Conservation (phyloP, 2,329 filamentous ascomycete species). For the Aspergillus alliaceus region DNA sequence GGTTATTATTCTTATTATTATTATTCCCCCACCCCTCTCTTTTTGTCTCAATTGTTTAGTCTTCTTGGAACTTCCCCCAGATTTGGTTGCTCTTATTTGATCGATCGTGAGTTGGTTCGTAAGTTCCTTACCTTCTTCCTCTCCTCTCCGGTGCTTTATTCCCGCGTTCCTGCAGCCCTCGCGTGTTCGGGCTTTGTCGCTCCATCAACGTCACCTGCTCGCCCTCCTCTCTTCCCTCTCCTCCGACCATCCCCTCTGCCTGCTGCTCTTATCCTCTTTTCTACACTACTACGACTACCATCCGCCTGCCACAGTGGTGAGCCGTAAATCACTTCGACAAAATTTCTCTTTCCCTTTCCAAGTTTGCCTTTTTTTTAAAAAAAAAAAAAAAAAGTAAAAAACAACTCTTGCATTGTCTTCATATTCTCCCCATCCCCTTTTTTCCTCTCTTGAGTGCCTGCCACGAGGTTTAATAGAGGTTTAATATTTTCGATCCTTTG, state of each 20-base stretch:
- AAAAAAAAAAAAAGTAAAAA: no score
- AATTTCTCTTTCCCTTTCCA: slow-evolving; percentile 19
- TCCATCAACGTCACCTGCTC: slow-evolving; percentile 35
- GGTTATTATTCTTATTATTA: background rate
- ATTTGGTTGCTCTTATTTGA: slow-evolving; percentile 6
- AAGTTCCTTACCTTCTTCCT: slow-evolving; percentile 19
- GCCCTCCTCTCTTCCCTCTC: slow-evolving; percentile 19
- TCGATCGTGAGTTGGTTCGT: slow-evolving; percentile 15
- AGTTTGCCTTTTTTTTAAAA: slow-evolving; percentile 11
- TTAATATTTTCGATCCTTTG: slow-evolving; percentile 11
- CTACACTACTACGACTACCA: slow-evolving; percentile 13
- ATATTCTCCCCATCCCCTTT: slow-evolving; percentile 13
- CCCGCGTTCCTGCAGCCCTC: slow-evolving; percentile 31
- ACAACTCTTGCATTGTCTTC: slow-evolving; percentile 3
- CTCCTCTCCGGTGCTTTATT: slow-evolving; percentile 24
- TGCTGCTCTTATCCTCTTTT: slow-evolving; percentile 14
- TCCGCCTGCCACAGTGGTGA: slow-evolving; percentile 18
- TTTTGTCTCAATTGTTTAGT: background rate
- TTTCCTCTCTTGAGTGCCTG: slow-evolving; percentile 4
- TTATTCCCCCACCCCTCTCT: no score
- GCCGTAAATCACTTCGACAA: slow-evolving; percentile 14
- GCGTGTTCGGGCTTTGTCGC: slow-evolving; percentile 32
- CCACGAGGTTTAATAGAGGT: slow-evolving; percentile 10
- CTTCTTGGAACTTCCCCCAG: background rate
- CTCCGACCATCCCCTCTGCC: slow-evolving; percentile 14